Base-by-base conservation (phyloP, 2,329 filamentous ascomycete genomes). In the Pseudopyrenochaeta lycopersici region DNA sequence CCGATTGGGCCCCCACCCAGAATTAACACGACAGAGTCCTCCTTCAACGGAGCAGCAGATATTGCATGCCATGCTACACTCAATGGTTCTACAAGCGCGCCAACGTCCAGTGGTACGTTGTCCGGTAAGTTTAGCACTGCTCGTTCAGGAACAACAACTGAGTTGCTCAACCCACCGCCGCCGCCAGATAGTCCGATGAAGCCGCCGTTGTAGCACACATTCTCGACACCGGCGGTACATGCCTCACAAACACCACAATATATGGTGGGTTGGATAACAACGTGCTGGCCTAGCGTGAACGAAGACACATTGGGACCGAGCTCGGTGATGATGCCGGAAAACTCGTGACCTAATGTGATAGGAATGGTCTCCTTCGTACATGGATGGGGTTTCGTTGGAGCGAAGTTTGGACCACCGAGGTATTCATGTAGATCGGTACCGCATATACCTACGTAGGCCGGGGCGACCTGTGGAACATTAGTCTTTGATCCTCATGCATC, bases 21-120 rank as follows among this genome's bases (percentile, higher is more conserved):
- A 6, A 89, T 78, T 17, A 89, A 64, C 1, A 82, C 82, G 1
- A 76, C 77, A 12, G 83, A 77, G 1, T 79, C 80, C 2, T 72
- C 53, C 11, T 78, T 77, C 31, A 85, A 71, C 0, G 79, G 78
- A 0, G 79, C 79, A 3, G 82, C 74, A 4, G 78, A 77, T 9
- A 87, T 81, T 0, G 85, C 86, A 62, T 89, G 87, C 86, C 86
- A 88, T 7, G 84, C 85, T 0, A 89, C 86, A 0, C 85, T 78
- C 2, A 89, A 74, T 0, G 87, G 87, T 60, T 89, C 87, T 6
- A 88, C 81, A 2, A 89, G 76, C 0, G 87, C 86, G 47, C 68
- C 83, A 14, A 85, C 75, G 36, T 85, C 81, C 17, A 85, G 76
- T 0, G 79, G 75, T 7, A 86, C 73, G 44, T 80, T 79, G 4